A percentile compares a stretch with the other conserved stretches of the same genome.
These are phyloP conservation scores for Rhynchosporium graminicola DNA, from an alignment of 2,329 filamentous ascomycete species.

Conservation along the genomic window DNA sequence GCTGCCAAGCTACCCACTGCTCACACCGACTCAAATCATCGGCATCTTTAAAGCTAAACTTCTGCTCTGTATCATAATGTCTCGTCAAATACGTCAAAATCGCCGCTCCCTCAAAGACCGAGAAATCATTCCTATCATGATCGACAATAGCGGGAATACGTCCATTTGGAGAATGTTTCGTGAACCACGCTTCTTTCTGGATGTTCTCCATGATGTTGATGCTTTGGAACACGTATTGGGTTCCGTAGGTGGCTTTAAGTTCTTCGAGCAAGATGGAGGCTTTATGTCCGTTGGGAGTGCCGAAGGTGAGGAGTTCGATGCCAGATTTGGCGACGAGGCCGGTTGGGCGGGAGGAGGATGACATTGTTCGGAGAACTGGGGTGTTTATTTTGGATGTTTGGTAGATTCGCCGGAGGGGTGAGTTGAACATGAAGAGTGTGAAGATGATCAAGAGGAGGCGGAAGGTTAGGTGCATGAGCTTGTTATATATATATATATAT, in stretches of 20 bases:
- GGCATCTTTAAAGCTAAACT: conserved; percentile 61
- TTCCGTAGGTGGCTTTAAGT: conserved; percentile 64
- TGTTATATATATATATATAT: not conserved
- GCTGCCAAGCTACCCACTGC: conserved; percentile 68
- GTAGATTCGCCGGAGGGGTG: conserved; percentile 31
- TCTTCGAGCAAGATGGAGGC: conserved; percentile 64
- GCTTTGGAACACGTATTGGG: conserved; percentile 58
- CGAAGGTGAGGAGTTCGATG: conserved; percentile 64
- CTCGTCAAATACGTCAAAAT: conserved; percentile 74
- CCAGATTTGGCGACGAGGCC: conserved; percentile 63
- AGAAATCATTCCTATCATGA: conserved; percentile 60
- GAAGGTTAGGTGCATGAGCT: conserved; percentile 18
- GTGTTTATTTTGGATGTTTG: conserved; percentile 26
- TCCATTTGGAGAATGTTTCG: conserved; percentile 62
- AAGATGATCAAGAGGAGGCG: conserved; percentile 14
- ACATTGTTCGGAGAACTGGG: conserved; percentile 27
- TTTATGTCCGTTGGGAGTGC: conserved; percentile 58
- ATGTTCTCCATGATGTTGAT: conserved; percentile 63
- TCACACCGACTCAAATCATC: conserved; percentile 49
- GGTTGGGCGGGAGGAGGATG: conserved; percentile 44
- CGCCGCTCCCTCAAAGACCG: conserved; percentile 73
- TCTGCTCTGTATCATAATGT: conserved; percentile 70
- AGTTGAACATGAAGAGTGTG: conserved; percentile 33
- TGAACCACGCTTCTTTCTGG: conserved; percentile 69
- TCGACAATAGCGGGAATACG: conserved; percentile 67